A percentile compares a stretch with the other conserved stretches of the same genome.
These are phyloP conservation scores for Abelmoschus esculentus DNA, from an alignment of 345 rosid genomes.

Conservation along the genomic window DNA sequence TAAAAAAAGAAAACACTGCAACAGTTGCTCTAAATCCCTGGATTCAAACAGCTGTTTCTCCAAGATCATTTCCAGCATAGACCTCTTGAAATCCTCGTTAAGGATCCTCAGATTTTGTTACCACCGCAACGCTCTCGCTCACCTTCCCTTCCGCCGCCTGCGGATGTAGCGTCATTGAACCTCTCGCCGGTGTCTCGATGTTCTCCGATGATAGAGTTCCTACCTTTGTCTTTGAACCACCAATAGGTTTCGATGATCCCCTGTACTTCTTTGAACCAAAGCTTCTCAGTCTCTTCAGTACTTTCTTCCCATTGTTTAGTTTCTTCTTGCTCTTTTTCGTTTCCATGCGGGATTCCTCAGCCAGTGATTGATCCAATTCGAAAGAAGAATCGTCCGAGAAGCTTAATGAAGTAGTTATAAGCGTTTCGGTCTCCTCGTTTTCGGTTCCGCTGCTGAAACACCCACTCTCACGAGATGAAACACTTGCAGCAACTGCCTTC, in stretches of 20 bases:
- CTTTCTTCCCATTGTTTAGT: not conserved
- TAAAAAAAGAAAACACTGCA: not conserved
- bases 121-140: constrained; percentile 47
- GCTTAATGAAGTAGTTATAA: not conserved
- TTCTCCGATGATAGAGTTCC: not conserved
- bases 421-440: constrained; percentile 5
- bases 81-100: constrained; percentile 47
- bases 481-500: constrained; percentile 22
- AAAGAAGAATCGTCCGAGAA: constrained; percentile 8
- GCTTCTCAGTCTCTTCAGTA: not conserved
- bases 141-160: constrained; percentile 19
- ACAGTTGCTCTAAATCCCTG: not conserved
- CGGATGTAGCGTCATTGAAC: not conserved
- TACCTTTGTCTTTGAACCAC: not conserved
- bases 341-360: not conserved
- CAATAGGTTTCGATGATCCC: not conserved
- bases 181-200: not conserved
- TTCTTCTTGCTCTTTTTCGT: not conserved
- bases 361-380: not conserved
- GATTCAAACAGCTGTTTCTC: constrained; percentile 42
- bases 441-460: not conserved
- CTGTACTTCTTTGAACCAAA: not conserved
- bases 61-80: constrained; percentile 61
- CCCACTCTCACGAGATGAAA: constrained; percentile 29
- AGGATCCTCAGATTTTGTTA: constrained; percentile 15